Evolutionary conservation across 2,329 filamentous ascomycete genomes (phyloP), one percentile per base, ranked within the genome.

Genomic region (Ascochyta viciae-villosae): DNA sequence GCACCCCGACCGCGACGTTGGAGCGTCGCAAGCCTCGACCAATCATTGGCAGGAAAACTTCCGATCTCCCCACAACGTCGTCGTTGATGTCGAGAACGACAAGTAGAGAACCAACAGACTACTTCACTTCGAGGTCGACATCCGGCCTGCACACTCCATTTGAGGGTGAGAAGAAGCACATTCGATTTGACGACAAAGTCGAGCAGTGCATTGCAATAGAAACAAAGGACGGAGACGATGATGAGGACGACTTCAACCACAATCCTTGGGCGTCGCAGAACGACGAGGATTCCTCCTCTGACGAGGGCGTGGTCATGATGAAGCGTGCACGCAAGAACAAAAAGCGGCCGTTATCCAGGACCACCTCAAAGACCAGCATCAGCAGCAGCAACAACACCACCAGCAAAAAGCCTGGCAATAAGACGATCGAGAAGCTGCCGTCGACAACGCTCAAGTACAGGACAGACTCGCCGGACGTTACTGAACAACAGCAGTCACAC

Each of bases 181-280:
- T 99, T 63, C 91, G 96, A 70, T 99, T 99, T 76, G 95, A 97
- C 72, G 91, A 97, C 71, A 90, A 94, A 77, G 95, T 99, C 2
- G 89, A 93, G 73, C 94, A 98, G 74, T 97, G 93, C 74, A 97
- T 97, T 62, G 95, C 95, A 7, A 86, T 99, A 29, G 93, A 98
- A 31, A 84, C 87, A 65, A 96, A 96, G 77, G 87, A 90, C 61
- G 88, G 89, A 23, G 89, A 93, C 43, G 87, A 90, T 10, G 87
- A 91, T 45, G 76, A 79, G 34, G 75, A 79, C 31, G 77, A 77
- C 62, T 77, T 75, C 38, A 73, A 77, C 35, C 77, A 76, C 38
- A 73, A 77, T 29, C 72, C 73, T 19, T 76, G 74, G 61, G 71
- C 70, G 13, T 67, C 71, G 44, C 70, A 76, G 27, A 71, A 77